These are phyloP conservation scores for Trichomonas gallinae DNA, from an alignment of 208 protist species.

Conservation along the genomic window DNA sequence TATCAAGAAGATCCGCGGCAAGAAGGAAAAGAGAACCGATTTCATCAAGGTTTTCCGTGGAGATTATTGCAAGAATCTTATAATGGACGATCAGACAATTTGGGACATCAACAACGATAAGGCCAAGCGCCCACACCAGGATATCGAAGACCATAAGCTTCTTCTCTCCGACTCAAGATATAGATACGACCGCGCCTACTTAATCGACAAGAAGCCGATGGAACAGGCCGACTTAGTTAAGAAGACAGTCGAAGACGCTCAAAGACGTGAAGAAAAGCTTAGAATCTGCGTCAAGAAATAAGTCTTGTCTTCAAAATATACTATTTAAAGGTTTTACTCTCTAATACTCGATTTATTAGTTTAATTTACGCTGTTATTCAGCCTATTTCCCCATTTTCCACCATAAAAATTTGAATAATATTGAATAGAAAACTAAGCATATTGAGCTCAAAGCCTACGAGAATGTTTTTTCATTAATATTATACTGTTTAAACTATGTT, in stretches of 20 bases:
- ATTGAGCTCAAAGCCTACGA: no score
- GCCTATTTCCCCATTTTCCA: no score
- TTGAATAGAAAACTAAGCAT: no score
- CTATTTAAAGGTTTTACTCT: no score
- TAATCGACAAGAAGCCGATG: not conserved
- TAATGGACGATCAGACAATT: not conserved
- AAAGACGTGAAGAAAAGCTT: not conserved
- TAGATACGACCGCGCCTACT: not conserved
- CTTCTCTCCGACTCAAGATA: not conserved
- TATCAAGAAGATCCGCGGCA: not conserved
- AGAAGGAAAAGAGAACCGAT: not conserved
- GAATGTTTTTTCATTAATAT: no score
- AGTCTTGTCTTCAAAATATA: no score
- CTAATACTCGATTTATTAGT: no score
- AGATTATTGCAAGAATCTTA: not conserved
- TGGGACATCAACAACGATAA: not conserved
- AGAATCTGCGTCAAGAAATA: not conserved
- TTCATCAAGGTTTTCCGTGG: not conserved
- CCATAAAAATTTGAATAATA: no score
- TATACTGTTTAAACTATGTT: no score
- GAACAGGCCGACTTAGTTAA: not conserved
- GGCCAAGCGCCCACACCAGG: not conserved
- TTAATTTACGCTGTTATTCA: no score
- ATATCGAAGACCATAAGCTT: not conserved
- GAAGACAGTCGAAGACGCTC: not conserved